A percentile compares a stretch with the other conserved stretches of the same genome.
Evolutionary conservation across 1,139 yeast species (phyloP).

Genomic region (Candida pseudoviswanathii): DNA sequence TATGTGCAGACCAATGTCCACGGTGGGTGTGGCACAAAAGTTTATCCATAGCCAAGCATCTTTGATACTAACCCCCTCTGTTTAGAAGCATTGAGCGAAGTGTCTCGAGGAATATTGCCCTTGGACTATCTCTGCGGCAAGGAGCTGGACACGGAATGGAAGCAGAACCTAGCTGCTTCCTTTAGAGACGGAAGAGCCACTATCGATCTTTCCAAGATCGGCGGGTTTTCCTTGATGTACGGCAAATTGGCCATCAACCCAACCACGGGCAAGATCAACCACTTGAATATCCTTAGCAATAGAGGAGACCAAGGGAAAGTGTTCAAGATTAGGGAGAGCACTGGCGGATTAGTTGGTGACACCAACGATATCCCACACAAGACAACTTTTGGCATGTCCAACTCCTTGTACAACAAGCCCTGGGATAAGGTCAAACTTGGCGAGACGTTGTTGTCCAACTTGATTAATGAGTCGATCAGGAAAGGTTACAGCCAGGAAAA

Average conservation of each 20-base stretch:
- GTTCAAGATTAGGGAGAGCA: slow-evolving; percentile 19
- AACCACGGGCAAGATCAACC: slow-evolving; percentile 27
- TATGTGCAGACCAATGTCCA: slow-evolving; percentile 18
- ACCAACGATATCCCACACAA: slow-evolving; percentile 17
- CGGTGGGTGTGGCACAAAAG: background rate
- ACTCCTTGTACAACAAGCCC: slow-evolving; percentile 60
- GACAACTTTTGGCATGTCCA: slow-evolving; percentile 59
- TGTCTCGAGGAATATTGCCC: slow-evolving; percentile 78
- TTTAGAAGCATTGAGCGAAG: slow-evolving; percentile 32
- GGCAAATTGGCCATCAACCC: slow-evolving; percentile 51
- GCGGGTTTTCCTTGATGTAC: slow-evolving; percentile 82
- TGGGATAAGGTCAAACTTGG: slow-evolving; percentile 77
- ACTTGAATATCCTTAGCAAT: slow-evolving; percentile 54
- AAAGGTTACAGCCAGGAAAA: slow-evolving; percentile 33
- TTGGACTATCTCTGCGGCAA: slow-evolving; percentile 51
- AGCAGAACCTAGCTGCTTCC: slow-evolving; percentile 28
- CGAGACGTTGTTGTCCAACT: slow-evolving; percentile 37
- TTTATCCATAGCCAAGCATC: background rate
- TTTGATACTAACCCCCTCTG: slow-evolving; percentile 19
- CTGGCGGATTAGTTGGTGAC: slow-evolving; percentile 5
- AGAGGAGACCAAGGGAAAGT: slow-evolving; percentile 46
- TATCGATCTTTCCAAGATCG: slow-evolving; percentile 52
- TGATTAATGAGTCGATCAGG: slow-evolving; percentile 33
- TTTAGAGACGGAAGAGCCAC: slow-evolving; percentile 24
- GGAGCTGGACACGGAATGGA: slow-evolving; percentile 51